Base-by-base conservation (phyloP, 345 rosid species). In the Linum tenue region DNA sequence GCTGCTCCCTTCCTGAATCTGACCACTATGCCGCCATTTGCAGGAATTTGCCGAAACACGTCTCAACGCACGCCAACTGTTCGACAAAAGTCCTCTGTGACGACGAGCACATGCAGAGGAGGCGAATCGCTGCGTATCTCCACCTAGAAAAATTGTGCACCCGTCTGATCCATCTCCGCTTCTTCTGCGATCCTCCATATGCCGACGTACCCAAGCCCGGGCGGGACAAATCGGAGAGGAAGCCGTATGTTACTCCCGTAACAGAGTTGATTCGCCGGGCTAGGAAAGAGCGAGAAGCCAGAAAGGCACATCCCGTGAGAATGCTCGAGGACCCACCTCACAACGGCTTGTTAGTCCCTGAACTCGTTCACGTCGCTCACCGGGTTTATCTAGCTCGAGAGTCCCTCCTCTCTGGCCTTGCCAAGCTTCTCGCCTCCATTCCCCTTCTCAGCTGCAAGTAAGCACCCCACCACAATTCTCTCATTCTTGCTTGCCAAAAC, bases 241-340 rank as follows among this genome's bases (percentile, higher is more conserved):
- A 89, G 72, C 96, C 94, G 3, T 87, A 82, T 44, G 82, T 75
- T 22, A 92, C 94, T 5, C 97, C 97, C 7, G 80, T 92, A 85
- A 87, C 80, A 66, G 75, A 72, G 16, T 56, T 92, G 73, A 89
- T 92, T 59, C 80, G 69, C 7, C 83, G 84, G 50, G 94, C 91
- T 10, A 89, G 84, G 74, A 77, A 75, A 68, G 91, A 87, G 78
- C 86, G 70, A 67, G 83, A 81, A 57, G 77, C 88, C 5, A 76
- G 95, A 55, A 85, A 83, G 67, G 56, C 77, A 55, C 78, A 85
- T 56, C 98, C 98, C 36, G 88, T 91, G 73, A 76, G 86, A 59
- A 64, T 84, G 62, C 88, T 89, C 0, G 86, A 83, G 67, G 66
- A 77, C 65, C 87, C 92, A 0, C 98, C 95, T 5, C 91, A 75